Conservation (phyloP, 129 eudicot genomes). For the Flaveria sonorensis region DNA sequence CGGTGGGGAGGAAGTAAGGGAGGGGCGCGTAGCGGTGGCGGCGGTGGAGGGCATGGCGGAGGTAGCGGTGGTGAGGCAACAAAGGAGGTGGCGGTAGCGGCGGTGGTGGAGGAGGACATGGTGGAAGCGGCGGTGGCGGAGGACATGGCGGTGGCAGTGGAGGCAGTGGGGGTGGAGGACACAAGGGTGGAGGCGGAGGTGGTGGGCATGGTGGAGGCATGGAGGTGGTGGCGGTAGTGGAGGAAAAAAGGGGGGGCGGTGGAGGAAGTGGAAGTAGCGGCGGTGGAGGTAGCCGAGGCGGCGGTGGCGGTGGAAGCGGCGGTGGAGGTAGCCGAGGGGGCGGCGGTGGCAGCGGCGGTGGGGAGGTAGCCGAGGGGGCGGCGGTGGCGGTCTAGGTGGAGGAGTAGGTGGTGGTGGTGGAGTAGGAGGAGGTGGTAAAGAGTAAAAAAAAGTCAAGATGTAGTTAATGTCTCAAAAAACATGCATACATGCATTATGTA, state of each 20-base stretch:
- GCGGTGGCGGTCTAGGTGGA: neutral
- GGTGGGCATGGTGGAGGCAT: neutral
- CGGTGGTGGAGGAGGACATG: too few relatives aligned
- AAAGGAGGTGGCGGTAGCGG: neutral
- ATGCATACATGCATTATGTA: neutral
- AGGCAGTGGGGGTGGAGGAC: neutral
- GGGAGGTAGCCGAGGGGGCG: neutral
- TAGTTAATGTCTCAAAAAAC: neutral
- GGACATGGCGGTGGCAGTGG: neutral
- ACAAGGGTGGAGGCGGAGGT: slow-evolving; percentile 10
- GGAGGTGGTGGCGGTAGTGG: neutral
- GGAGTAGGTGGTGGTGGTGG: neutral
- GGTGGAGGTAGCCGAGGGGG: neutral
- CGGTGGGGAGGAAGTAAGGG: neutral
- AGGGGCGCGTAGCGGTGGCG: neutral
- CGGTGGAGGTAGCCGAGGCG: neutral
- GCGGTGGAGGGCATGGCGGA: neutral
- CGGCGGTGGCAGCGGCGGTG: neutral
- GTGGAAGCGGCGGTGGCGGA: too few relatives aligned
- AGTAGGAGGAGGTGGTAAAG: slow-evolving; percentile 6
- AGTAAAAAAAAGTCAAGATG: neutral
- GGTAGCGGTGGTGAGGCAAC: neutral
- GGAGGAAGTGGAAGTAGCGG: neutral
- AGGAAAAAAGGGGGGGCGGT: neutral
- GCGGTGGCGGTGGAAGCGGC: neutral